phyloP scores from a whole-genome alignment of 2,329 filamentous ascomycete genomes.

The Colletotrichum sublineola region DNA sequence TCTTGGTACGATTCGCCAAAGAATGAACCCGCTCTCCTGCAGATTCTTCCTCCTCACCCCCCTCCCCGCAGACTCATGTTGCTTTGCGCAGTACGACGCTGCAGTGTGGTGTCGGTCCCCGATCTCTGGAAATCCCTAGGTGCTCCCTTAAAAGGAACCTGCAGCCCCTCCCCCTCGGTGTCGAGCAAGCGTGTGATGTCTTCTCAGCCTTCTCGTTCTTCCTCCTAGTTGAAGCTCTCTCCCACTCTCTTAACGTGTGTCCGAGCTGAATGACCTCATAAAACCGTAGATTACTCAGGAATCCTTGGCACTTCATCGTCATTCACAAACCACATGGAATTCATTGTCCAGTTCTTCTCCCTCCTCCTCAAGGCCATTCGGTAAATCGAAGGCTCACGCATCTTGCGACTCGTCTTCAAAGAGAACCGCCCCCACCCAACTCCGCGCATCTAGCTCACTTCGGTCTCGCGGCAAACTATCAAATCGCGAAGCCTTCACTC shows the following conservation, averaged over 20 bases:
- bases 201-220: conserved; percentile 1
- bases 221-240: not conserved
- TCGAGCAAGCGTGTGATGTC: not conserved
- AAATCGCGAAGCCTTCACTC: not conserved
- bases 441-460: too few species aligned
- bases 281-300: not conserved
- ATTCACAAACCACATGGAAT: conserved; percentile 45
- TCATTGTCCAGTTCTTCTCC: conserved; percentile 46
- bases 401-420: conserved; percentile 13
- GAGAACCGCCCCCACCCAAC: not conserved
- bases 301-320: not conserved
- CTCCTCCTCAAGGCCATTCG: conserved; percentile 47
- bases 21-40: conserved; percentile 32
- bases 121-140: conserved; percentile 32
- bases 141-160: conserved; percentile 33
- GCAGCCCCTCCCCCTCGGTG: conserved; percentile 19
- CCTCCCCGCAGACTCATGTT: conserved; percentile 6
- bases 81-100: conserved; percentile 29
- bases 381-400: conserved; percentile 36
- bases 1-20: conserved; percentile 3
- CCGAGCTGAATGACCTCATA: not conserved
- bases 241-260: not conserved
- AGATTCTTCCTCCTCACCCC: conserved; percentile 14
- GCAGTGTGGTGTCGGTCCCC: conserved; percentile 35
- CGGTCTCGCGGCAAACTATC: not conserved